Evolutionary conservation across 2,329 filamentous ascomycete species (phyloP), one percentile per base, ranked within the genome.

Genomic region (Sporothrix brasiliensis): DNA sequence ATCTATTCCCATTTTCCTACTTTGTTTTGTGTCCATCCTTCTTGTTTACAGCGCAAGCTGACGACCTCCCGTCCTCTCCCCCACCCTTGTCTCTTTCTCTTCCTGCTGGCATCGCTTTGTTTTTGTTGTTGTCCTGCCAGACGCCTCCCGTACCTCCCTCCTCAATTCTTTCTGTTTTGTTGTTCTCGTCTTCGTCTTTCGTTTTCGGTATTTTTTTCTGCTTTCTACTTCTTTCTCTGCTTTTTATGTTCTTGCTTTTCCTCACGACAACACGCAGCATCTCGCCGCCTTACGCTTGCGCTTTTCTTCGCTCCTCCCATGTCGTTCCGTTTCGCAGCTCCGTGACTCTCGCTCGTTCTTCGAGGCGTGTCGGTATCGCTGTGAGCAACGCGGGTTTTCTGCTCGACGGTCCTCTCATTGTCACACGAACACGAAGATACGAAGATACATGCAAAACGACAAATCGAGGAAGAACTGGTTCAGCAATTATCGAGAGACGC

Each of bases 1-100:
- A 56, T 67, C 53, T 61, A 11, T 41, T 41, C 6, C 66, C 54
- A 49, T 41, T 41, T 49, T 56, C 19, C 61, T 21, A 39, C 56
- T n/a, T 63, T 68, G 63, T 61, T 66, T 60, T 50, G 30, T 58
- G 58, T 50, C 56, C 66, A 60, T 60, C 66, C 58, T 68, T 67
- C 69, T 67, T 70, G 65, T 70, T 70, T 60, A 70, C 69, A 44
- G 63, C 27, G 53, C 52, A 65, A 70, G 61, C 53, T 56, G 65
- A 70, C 58, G 56, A 53, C 61, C 49, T 63, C 24, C 50, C 4
- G n/a, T 16, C 4, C 41, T 50, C n/a, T 27, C 21, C 27, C 47
- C 27, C 47, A 60, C 21, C 39, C 53, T 60, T 39, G 24, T 53
- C 34, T 58, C 56, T 21, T 60, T 66, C 50, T 24, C 47, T 66